phyloP scores from a whole-genome alignment of 805 yeast species.

The Myxozyma lipomycoides region DNA sequence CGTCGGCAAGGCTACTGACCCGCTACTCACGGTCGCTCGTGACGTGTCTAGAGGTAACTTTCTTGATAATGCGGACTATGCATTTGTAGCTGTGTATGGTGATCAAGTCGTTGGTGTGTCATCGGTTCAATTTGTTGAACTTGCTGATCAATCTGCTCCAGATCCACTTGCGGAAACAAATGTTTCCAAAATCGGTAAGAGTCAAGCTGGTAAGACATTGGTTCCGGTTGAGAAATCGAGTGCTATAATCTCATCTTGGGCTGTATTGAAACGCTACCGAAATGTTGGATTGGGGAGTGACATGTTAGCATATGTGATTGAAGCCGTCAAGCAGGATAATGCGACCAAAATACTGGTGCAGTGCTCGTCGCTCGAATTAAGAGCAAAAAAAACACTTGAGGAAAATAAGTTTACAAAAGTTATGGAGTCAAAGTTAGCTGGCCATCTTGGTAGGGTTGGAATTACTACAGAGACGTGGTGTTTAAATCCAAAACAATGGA shows the following conservation, averaged over 20 bases:
- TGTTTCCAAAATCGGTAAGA: neutral
- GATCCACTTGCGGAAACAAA: neutral
- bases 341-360: constrained; percentile 13
- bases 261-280: constrained; percentile 26
- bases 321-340: constrained; percentile 13
- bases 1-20: constrained; percentile 24
- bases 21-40: constrained; percentile 12
- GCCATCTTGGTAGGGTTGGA: constrained; percentile 19
- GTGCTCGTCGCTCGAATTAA: constrained; percentile 19
- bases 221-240: neutral
- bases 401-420: constrained; percentile 10
- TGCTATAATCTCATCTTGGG: constrained; percentile 29
- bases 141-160: constrained; percentile 8
- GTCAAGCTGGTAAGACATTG: constrained; percentile 2
- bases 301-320: constrained; percentile 13
- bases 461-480: constrained; percentile 22
- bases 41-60: constrained; percentile 13
- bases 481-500: constrained; percentile 8
- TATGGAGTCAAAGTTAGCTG: constrained; percentile 11
- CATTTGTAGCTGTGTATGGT: constrained; percentile 21
- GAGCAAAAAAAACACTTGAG: constrained; percentile 12
- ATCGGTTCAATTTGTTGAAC: constrained; percentile 19
- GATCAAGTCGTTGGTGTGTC: constrained; percentile 13
- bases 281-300: constrained; percentile 30
- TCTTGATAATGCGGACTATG: constrained; percentile 16